Percentiles rank a stretch among this genome's conserved stretches.
These are phyloP conservation scores for Paradendryphiella salina DNA, from an alignment of 2,329 filamentous ascomycete species.

Conservation along the genomic window DNA sequence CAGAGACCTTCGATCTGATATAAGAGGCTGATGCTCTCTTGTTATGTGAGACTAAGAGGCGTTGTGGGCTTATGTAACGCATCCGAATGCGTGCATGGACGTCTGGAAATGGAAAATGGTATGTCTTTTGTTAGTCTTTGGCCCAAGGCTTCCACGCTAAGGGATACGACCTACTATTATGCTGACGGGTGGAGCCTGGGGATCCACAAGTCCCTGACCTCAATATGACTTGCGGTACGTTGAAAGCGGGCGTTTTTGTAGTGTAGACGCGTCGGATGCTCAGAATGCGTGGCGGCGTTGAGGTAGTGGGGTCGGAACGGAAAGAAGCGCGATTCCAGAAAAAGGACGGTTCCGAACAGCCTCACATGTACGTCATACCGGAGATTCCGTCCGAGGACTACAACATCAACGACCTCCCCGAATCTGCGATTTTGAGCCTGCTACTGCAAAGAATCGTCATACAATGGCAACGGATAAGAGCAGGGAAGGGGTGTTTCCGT, in stretches of 20 bases:
- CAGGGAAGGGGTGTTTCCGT: slow-evolving; percentile 57
- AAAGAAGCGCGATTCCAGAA: slow-evolving; percentile 3
- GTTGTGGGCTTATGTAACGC: neutral
- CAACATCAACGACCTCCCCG: neutral
- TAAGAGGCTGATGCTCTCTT: no score
- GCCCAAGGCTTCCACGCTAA: neutral
- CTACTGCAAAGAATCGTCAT: neutral
- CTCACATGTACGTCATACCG: slow-evolving; percentile 13
- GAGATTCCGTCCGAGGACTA: slow-evolving; percentile 1
- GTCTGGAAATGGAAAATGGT: slow-evolving; percentile 6
- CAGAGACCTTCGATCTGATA: neutral
- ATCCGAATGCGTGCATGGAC: neutral
- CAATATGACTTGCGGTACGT: no score
- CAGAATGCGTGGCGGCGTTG: neutral
- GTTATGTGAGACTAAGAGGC: no score
- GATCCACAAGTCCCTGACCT: no score
- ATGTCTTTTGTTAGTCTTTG: neutral
- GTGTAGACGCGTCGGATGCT: neutral
- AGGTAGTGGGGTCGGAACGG: neutral
- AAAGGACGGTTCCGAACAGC: slow-evolving; percentile 5
- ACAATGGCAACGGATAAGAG: slow-evolving; percentile 5
- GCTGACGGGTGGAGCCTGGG: no score
- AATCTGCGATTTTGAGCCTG: neutral
- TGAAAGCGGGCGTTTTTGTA: no score
- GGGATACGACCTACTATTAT: neutral